Conservation (phyloP, 208 protist species). For the Wallacemonas sp. region DNA sequence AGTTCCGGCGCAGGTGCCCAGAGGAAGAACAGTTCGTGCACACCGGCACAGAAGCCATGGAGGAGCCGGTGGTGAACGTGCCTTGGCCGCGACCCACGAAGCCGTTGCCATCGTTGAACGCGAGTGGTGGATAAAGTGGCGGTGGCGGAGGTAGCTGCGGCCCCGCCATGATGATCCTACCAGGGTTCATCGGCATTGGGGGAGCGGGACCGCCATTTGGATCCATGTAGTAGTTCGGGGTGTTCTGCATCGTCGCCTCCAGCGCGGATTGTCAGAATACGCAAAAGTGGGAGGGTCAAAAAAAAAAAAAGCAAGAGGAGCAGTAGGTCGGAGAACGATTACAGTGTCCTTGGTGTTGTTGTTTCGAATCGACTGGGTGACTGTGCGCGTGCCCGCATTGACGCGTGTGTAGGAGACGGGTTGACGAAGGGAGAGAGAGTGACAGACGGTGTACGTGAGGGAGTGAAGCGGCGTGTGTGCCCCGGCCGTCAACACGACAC, state of each 20-base stretch:
- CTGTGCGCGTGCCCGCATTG: too few species aligned
- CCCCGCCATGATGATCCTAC: too few species aligned
- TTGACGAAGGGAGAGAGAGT: neutral
- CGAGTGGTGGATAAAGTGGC: too few species aligned
- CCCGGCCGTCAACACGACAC: too few species aligned
- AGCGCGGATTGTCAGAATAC: neutral
- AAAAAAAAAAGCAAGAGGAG: constrained; percentile 8
- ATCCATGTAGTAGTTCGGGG: too few species aligned
- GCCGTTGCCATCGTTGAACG: neutral
- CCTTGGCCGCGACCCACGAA: neutral
- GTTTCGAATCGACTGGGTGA: too few species aligned
- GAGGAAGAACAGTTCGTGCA: constrained; percentile 45
- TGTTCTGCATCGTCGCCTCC: neutral
- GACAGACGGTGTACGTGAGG: neutral
- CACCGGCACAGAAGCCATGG: neutral
- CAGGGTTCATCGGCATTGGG: neutral
- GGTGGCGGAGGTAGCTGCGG: too few species aligned
- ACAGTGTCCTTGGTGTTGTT: too few species aligned
- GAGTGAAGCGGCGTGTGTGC: too few species aligned
- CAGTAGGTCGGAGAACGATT: too few species aligned
- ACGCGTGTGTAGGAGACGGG: too few species aligned
- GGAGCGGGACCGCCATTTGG: too few species aligned
- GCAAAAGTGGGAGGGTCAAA: neutral
- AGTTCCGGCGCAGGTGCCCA: constrained; percentile 59
- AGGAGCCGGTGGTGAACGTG: neutral